Percentiles rank a stretch among this genome's conserved stretches.
Evolutionary conservation across 805 yeast species (phyloP).

Genomic region (Metschnikowia reukaufii): DNA sequence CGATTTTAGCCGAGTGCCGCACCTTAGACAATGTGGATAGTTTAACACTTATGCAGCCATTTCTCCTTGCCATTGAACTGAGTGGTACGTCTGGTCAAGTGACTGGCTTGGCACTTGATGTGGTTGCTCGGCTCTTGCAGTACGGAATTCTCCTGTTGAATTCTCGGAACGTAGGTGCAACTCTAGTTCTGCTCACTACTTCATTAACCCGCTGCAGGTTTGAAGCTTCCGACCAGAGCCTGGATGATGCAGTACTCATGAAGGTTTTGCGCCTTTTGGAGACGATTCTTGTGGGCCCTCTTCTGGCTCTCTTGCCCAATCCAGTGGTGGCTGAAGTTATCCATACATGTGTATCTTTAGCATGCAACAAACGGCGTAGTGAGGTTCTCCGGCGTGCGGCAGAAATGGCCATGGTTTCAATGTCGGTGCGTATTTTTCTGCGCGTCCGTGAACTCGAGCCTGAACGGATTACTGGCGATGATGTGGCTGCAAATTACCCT

Average conservation of each 20-base stretch:
- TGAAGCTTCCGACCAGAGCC: constrained; percentile 89
- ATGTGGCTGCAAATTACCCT: constrained; percentile 49
- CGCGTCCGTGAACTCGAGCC: constrained; percentile 59
- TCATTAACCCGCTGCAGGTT: constrained; percentile 92
- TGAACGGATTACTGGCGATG: constrained; percentile 30
- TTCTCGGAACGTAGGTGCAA: constrained; percentile 54
- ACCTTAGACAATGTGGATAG: constrained; percentile 61
- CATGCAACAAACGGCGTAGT: constrained; percentile 88
- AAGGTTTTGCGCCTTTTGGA: constrained; percentile 79
- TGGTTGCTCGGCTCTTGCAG: constrained; percentile 70
- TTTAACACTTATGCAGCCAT: constrained; percentile 79
- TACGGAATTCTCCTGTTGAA: constrained; percentile 58
- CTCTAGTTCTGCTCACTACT: constrained; percentile 64
- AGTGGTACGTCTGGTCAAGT: constrained; percentile 84
- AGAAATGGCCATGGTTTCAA: constrained; percentile 71
- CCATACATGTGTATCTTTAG: constrained; percentile 87
- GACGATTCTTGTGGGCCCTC: constrained; percentile 57
- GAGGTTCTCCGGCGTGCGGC: constrained; percentile 89
- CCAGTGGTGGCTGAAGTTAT: constrained; percentile 84
- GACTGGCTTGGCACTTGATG: constrained; percentile 75
- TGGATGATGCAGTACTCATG: constrained; percentile 87
- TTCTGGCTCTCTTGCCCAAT: constrained; percentile 70
- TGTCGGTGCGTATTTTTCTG: constrained; percentile 67
- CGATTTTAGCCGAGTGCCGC: constrained; percentile 59
- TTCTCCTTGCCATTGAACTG: constrained; percentile 76